These are phyloP conservation scores for Epichloe glyceriae DNA, from an alignment of 2,329 filamentous ascomycete genomes.

Conservation along the genomic window DNA sequence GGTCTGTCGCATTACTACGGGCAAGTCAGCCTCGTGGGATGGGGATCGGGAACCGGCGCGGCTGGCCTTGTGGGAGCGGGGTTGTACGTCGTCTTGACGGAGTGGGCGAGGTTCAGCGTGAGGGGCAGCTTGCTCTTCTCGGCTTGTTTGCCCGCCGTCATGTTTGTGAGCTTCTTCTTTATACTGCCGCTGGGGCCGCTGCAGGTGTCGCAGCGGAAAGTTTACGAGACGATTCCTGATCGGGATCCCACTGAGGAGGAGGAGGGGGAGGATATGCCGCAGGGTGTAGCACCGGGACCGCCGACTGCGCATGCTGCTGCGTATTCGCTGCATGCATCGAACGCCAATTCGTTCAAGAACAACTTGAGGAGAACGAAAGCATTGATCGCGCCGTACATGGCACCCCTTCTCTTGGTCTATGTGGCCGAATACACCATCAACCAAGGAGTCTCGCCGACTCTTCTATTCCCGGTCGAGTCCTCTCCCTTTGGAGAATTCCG, in stretches of 20 bases:
- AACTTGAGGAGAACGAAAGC: slow-evolving; percentile 53
- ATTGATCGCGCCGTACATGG: slow-evolving; percentile 72
- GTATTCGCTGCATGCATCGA: slow-evolving; percentile 19
- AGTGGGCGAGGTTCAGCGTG: slow-evolving; percentile 63
- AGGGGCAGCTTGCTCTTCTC: slow-evolving; percentile 62
- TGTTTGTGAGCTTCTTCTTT: slow-evolving; percentile 77
- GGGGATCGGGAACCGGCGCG: slow-evolving; percentile 85
- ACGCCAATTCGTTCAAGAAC: slow-evolving; percentile 23
- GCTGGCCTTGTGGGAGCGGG: slow-evolving; percentile 80
- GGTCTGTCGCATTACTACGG: slow-evolving; percentile 91
- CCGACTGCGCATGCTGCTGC: slow-evolving; percentile 27
- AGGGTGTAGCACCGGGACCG: slow-evolving; percentile 23
- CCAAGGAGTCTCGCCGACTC: slow-evolving; percentile 79
- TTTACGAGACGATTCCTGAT: slow-evolving; percentile 41
- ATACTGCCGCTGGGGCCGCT: slow-evolving; percentile 61
- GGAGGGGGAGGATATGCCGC: slow-evolving; percentile 15
- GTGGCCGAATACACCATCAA: slow-evolving; percentile 97
- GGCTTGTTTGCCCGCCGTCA: slow-evolving; percentile 65
- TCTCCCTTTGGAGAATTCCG: slow-evolving; percentile 73
- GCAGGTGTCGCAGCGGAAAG: slow-evolving; percentile 29
- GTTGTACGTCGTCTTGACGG: slow-evolving; percentile 76
- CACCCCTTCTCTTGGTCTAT: slow-evolving; percentile 84
- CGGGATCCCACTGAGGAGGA: slow-evolving; percentile 25
- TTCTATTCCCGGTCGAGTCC: slow-evolving; percentile 66
- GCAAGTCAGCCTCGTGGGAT: slow-evolving; percentile 71